These are phyloP conservation scores for Eryngium alpinum DNA, from an alignment of 140 eudicot genomes.

Conservation along the genomic window DNA sequence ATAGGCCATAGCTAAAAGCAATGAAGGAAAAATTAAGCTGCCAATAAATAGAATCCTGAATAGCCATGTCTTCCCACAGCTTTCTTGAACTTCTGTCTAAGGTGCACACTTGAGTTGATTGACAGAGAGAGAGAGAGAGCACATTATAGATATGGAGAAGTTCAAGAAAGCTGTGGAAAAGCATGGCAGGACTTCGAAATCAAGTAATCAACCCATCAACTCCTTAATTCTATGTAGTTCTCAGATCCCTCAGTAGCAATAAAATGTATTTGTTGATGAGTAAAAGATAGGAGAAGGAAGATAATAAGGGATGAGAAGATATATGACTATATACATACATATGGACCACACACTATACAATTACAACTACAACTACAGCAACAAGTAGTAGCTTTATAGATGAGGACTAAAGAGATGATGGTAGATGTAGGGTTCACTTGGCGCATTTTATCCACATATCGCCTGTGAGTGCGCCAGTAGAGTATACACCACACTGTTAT, in stretches of 20 bases:
- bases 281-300: not conserved
- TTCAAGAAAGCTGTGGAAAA: constrained; percentile 98
- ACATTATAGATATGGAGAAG: constrained; percentile 23
- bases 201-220: too few species aligned
- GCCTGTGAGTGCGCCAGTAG: constrained; percentile 48
- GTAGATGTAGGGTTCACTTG: constrained; percentile 37
- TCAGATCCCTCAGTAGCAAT: not conserved
- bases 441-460: constrained; percentile 42
- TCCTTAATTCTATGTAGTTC: too few species aligned
- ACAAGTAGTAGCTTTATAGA: constrained; percentile 36
- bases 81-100: constrained; percentile 55
- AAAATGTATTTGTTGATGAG: not conserved
- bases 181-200: constrained; percentile 45
- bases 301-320: not conserved
- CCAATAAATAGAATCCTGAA: constrained; percentile 15
- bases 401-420: constrained; percentile 2
- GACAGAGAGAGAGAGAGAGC: not conserved
- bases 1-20: too few species aligned
- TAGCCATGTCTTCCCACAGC: constrained; percentile 73
- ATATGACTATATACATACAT: constrained; percentile 8
- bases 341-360: constrained; percentile 38
- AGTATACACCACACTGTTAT: not conserved
- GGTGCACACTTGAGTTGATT: not conserved
- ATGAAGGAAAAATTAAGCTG: not conserved
- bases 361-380: constrained; percentile 11